Base-by-base conservation (phyloP, 345 rosid species). In the Crucihimalaya himalaica region DNA sequence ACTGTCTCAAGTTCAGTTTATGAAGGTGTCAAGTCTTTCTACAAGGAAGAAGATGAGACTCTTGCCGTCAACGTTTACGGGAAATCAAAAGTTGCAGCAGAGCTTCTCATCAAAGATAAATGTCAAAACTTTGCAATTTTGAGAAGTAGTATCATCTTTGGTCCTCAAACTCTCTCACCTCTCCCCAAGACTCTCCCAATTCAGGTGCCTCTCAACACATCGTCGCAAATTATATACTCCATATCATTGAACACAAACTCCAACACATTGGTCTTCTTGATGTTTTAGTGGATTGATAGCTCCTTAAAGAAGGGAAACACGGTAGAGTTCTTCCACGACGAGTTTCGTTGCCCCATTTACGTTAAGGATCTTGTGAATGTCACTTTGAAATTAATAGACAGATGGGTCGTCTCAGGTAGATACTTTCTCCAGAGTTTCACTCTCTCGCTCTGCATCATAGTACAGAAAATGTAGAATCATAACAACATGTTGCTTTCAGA, bases 41-140 rank as follows among this genome's bases (percentile, higher is more conserved):
- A 94, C 85, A 88, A 89, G 86, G 98, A 94, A 85, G 96, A 88
- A 67, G 95, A 94, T 27, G 87, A 87, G 68, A 81, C 86, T 77
- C 45, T 45, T 76, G 88, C 98, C 1, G 90, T 91, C 63, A 40
- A 40, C 73, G 85, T 84, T 42, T 94, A 94, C 58, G 98, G 97
- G 39, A 88, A 84, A 80, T 94, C 98, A 15, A 91, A 94, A 85
- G 85, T 87, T 40, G 46, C 46, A 40, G 46, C 46, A 40, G 46
- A 40, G 46, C 46, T 14, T 6, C 46, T 40, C 0, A 40, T 40
- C 16, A 40, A 40, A 7, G 46, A 83, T 42, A 88, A 81, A 27
- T 86, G 83, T 84, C 58, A 84, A 23, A 87, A 84, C 76, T 89
- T 77, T 82, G 93, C 87, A 11, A 91, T 94, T 64, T 61, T 91